Evolutionary conservation across 2,329 filamentous ascomycete species (phyloP), one percentile per base, ranked within the genome.

Genomic region (Epichloe coenophiala): DNA sequence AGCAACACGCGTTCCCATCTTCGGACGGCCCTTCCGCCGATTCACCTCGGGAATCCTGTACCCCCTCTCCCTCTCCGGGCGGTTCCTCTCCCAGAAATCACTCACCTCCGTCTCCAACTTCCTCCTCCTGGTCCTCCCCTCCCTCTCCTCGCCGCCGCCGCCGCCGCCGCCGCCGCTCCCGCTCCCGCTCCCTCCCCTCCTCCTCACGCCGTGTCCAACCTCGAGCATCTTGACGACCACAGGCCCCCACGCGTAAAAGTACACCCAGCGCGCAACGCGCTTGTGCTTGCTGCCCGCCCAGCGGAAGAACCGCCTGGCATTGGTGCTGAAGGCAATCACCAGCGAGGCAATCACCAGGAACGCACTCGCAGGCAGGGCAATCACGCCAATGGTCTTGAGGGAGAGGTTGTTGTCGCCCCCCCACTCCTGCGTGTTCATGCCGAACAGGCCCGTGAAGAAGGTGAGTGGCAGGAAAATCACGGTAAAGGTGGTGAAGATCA

Each of bases 391-490:
- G 3, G 66, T 64, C 13, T 54, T 56, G 7, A 78, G 62, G 3
- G 66, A 63, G 1, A 72, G 62, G 11, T 74, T 68, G 21, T 73
- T 66, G 15, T 66, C 66, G 2, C 69, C 73, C 75, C n/a, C 75
- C 79, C 79, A 82, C 61, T 83, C 78, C 4, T 63, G 65, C 3
- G 77, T 78, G 57, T 84, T 83, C 73, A 83, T 83, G 49, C 80
- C 79, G 50, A 83, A 83, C 1, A 84, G 60, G 3, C 77, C 75
- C 0, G 80, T 83, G 61, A 84, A 83, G 65, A 84, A 83, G 17
- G 76, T 79, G 5, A 83, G 61, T 0, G 80, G 80, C 1, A 83
- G 64, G 63, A 81, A 83, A 19, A 83, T 79, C 51, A 83, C 75
- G 9, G 76, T 79, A 52, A 79, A 78, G 0, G 71, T 79, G 8